Evolutionary conservation across 805 yeast species (phyloP).

Genomic region (Myxozyma vanderwaltii): DNA sequence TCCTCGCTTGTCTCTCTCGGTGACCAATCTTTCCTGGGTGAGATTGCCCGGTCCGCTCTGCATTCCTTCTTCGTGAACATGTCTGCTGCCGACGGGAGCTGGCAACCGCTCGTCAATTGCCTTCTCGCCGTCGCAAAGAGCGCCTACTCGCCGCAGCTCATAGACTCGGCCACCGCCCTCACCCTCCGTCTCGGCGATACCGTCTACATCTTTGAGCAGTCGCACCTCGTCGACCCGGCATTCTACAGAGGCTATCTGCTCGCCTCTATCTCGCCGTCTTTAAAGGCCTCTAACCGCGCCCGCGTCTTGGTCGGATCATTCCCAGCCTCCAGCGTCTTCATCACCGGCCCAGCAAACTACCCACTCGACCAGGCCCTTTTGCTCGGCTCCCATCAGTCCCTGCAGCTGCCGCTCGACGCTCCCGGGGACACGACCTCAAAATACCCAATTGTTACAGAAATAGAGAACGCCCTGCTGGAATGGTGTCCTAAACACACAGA

Average conservation of each 20-base stretch:
- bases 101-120: constrained; percentile 16
- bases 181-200: constrained; percentile 60
- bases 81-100: not conserved
- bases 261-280: constrained; percentile 38
- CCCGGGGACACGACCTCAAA: constrained; percentile 11
- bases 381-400: not conserved
- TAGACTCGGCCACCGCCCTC: constrained; percentile 11
- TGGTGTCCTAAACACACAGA: constrained; percentile 40
- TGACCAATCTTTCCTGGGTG: not conserved
- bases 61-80: not conserved
- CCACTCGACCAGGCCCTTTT: constrained; percentile 1
- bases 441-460: constrained; percentile 36
- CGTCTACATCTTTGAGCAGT: constrained; percentile 68
- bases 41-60: too few relatives aligned
- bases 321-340: constrained; percentile 36
- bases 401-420: constrained; percentile 5
- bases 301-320: constrained; percentile 36
- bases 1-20: not conserved
- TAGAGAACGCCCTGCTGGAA: constrained; percentile 40
- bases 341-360: constrained; percentile 31
- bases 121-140: constrained; percentile 23
- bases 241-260: constrained; percentile 84
- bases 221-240: constrained; percentile 46
- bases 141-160: constrained; percentile 10
- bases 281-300: constrained; percentile 36